Evolutionary conservation across 2,329 filamentous ascomycete genomes (phyloP).

Genomic region (Colletotrichum lini): DNA sequence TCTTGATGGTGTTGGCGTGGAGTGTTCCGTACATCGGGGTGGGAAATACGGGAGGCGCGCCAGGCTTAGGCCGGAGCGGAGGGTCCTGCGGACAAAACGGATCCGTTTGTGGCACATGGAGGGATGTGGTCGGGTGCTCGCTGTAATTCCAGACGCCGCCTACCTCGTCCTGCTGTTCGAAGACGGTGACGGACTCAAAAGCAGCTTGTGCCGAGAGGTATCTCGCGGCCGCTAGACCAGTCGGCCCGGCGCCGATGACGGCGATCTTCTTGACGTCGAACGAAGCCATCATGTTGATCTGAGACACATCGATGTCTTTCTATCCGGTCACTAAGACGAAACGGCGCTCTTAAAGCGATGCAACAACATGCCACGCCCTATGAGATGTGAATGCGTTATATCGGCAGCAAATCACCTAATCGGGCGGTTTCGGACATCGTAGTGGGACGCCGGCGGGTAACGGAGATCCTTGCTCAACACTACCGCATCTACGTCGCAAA

Average conservation of each 20-base stretch:
- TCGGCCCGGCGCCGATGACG: conserved; percentile 86
- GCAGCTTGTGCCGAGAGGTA: conserved; percentile 79
- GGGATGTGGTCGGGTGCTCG: conserved; percentile 61
- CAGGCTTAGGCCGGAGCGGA: conserved; percentile 65
- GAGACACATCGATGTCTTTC: conserved; percentile 6
- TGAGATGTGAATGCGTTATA: conserved; percentile 36
- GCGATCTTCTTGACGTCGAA: conserved; percentile 76
- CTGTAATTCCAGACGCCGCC: conserved; percentile 93
- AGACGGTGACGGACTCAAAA: conserved; percentile 81
- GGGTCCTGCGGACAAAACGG: conserved; percentile 74
- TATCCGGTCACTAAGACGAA: background rate
- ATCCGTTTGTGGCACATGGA: conserved; percentile 77
- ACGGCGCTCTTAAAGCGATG: conserved; percentile 7
- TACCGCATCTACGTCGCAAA: conserved; percentile 11
- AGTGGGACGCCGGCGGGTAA: conserved; percentile 29
- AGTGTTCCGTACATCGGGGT: conserved; percentile 87
- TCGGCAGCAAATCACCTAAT: conserved; percentile 40
- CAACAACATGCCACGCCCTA: conserved; percentile 12
- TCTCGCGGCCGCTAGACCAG: conserved; percentile 84
- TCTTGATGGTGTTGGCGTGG: conserved; percentile 88
- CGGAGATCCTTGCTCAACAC: conserved; percentile 1
- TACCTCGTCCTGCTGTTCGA: conserved; percentile 82
- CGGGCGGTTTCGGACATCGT: conserved; percentile 31
- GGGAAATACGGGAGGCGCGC: conserved; percentile 73
- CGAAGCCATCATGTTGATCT: conserved; percentile 11